Evolutionary conservation across 352 stramenopile species (phyloP).

Genomic region (Thalassiosira mediterranea): DNA sequence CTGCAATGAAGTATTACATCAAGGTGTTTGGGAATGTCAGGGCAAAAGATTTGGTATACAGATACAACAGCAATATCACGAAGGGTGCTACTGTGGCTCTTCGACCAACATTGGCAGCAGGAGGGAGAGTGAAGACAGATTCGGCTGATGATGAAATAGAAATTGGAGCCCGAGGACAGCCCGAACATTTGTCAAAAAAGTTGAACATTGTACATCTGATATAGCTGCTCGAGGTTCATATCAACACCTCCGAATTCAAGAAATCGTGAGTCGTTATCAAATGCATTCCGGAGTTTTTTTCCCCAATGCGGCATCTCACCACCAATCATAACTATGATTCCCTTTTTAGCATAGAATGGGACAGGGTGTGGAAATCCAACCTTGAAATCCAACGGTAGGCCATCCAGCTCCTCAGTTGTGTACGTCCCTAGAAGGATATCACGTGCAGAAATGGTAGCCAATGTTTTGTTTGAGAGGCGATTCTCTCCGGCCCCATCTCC

Average conservation of each 20-base stretch:
- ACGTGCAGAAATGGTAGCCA: slow-evolving; percentile 9
- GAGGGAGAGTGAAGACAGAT: not conserved
- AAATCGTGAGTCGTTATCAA: slow-evolving; percentile 16
- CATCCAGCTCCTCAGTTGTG: not conserved
- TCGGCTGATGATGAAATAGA: not conserved
- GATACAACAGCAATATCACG: slow-evolving; percentile 29
- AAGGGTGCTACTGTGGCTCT: slow-evolving; percentile 23
- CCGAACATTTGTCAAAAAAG: not conserved
- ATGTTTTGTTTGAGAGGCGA: slow-evolving; percentile 2
- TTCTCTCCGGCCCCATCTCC: slow-evolving; percentile 25
- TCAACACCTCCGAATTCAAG: slow-evolving; percentile 4
- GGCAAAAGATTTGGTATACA: slow-evolving; percentile 19
- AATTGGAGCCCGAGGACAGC: not conserved
- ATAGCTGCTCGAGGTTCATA: slow-evolving; percentile 8
- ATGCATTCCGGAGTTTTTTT: slow-evolving; percentile 26
- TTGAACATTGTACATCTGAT: slow-evolving; percentile 1
- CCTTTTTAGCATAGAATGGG: not conserved
- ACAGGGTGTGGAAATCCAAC: slow-evolving; percentile 16
- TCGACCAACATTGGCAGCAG: slow-evolving; percentile 10
- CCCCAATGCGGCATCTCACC: slow-evolving; percentile 28
- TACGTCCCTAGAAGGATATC: not conserved
- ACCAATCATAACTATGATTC: slow-evolving; percentile 19
- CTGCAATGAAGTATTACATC: slow-evolving; percentile 20
- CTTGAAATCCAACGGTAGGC: slow-evolving; percentile 11
- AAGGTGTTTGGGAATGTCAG: slow-evolving; percentile 35